A percentile compares a stretch with the other conserved stretches of the same genome.
Conservation (phyloP, 345 rosid genomes). For the Aegle marmelos region DNA sequence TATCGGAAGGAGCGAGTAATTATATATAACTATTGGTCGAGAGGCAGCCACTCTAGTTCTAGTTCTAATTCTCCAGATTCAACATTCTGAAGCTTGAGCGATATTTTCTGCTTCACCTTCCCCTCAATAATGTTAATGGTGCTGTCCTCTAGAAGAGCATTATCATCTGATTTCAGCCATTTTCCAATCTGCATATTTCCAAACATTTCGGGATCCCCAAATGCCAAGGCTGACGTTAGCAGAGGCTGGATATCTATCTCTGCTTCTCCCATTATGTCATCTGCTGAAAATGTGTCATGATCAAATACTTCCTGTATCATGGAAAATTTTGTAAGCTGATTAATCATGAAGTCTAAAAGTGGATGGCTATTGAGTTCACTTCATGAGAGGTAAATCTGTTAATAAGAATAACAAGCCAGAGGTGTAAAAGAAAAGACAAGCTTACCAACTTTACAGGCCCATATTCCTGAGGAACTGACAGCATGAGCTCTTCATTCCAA, state of each 20-base stretch:
- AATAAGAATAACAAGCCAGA: background rate
- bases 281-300: slow-evolving; percentile 85
- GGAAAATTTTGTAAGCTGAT: background rate
- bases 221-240: slow-evolving; percentile 93
- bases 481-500: slow-evolving; percentile 83
- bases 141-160: slow-evolving; percentile 87
- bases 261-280: slow-evolving; percentile 99
- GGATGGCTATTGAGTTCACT: background rate
- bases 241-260: slow-evolving; percentile 87
- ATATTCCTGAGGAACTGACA: slow-evolving; percentile 63
- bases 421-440: background rate
- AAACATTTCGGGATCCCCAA: slow-evolving; percentile 83
- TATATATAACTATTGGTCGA: slow-evolving; percentile 54
- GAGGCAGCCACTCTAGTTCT: slow-evolving; percentile 78
- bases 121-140: slow-evolving; percentile 82
- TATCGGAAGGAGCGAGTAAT: background rate
- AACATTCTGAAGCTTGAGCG: slow-evolving; percentile 87
- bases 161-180: slow-evolving; percentile 84
- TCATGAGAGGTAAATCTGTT: background rate
- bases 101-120: slow-evolving; percentile 76
- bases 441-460: slow-evolving; percentile 70
- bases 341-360: background rate
- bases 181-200: slow-evolving; percentile 96
- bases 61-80: slow-evolving; percentile 83
- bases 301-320: slow-evolving; percentile 78